Base-by-base conservation (phyloP, 1,284 basidiomycete genomes). In the Pseudozyma hubeiensis region DNA sequence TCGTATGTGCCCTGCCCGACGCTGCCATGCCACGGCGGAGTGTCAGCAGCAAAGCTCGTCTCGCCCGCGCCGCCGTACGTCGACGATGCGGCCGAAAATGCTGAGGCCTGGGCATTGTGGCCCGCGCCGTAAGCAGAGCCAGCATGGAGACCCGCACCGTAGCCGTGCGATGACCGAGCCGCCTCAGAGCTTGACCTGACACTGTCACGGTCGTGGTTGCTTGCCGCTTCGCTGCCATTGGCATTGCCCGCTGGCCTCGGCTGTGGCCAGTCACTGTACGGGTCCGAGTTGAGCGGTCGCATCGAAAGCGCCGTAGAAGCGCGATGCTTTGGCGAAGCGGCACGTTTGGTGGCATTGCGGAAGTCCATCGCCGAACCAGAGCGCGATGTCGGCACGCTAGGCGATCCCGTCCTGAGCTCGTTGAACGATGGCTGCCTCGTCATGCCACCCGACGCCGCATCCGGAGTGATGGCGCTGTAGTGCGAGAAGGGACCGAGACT, bases 401-500 rank as follows among this genome's bases (percentile, higher is more conserved):
- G 61, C 16, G 71, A 63, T 29, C 64, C 56, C 2, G 51, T 33
- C 7, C 53, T 53, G 50, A 75, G 59, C 57, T 85, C 84, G 49
- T 53, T 67, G 39, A 66, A 78, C 5, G 84, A 84, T 52, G 81
- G 81, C 14, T 76, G 75, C 30, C 83, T 75, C 48, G 83, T 84
- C 47, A 85, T 75, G 5, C 76, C 78, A 17, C 80, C 81, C 3
- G 83, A 81, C 1, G 79, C 83, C 0, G 76, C 82, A 13, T 89
- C 87, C 0, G 93, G 94, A 0, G 96, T 93, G 76, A 99, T 97
- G 16, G 93, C 90, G 78, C 92, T 94, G 85, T 93, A 98, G 80
- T 94, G 94, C 19, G 93, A 91, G 85, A 99, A 99, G 7, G 96
- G 93, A 0, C 95, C 96, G 7, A 85, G 59, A 40, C 69, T 76